Percentiles rank a stretch among this genome's conserved stretches.
Evolutionary conservation across 2,329 filamentous ascomycete species (phyloP).

Genomic region (Venturia aucupariae): DNA sequence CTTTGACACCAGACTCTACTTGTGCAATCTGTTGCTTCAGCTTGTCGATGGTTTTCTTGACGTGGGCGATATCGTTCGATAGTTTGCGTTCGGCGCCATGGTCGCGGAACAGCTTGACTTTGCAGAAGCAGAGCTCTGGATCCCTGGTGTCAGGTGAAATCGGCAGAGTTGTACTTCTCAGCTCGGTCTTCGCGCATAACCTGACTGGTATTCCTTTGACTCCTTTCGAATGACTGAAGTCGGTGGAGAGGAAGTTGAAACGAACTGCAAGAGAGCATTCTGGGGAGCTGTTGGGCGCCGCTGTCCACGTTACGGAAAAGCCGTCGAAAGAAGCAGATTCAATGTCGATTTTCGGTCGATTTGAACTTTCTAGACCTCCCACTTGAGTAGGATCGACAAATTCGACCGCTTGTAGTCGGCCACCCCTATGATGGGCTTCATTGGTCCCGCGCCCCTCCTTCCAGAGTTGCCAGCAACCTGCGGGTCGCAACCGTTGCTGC

Average conservation of each 20-base stretch:
- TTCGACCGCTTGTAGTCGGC: constrained; percentile 88
- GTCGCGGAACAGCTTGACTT: constrained; percentile 93
- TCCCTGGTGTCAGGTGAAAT: constrained; percentile 32
- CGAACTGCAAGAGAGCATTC: constrained; percentile 85
- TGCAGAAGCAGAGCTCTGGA: constrained; percentile 83
- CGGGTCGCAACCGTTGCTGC: constrained; percentile 75
- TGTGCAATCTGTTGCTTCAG: constrained; percentile 88
- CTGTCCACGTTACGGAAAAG: constrained; percentile 84
- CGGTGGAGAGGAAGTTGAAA: constrained; percentile 97
- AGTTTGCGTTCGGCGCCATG: constrained; percentile 93
- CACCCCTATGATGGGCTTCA: constrained; percentile 87
- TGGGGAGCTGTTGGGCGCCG: constrained; percentile 54
- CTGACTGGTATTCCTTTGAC: constrained; percentile 95
- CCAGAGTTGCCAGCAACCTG: constrained; percentile 82
- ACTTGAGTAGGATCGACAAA: constrained; percentile 63
- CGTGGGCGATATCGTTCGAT: constrained; percentile 86
- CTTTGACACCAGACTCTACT: constrained; percentile 50
- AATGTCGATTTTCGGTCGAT: constrained; percentile 39
- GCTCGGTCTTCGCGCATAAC: constrained; percentile 81
- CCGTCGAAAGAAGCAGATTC: constrained; percentile 75
- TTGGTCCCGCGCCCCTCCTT: constrained; percentile 94
- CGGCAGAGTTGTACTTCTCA: constrained; percentile 32
- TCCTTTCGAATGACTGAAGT: constrained; percentile 97
- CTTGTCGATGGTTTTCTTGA: constrained; percentile 95
- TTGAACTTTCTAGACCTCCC: constrained; percentile 41